A percentile compares a stretch with the other conserved stretches of the same genome.
phyloP scores from a whole-genome alignment of 306 rosid genomes.

The Cajanus cajan region DNA sequence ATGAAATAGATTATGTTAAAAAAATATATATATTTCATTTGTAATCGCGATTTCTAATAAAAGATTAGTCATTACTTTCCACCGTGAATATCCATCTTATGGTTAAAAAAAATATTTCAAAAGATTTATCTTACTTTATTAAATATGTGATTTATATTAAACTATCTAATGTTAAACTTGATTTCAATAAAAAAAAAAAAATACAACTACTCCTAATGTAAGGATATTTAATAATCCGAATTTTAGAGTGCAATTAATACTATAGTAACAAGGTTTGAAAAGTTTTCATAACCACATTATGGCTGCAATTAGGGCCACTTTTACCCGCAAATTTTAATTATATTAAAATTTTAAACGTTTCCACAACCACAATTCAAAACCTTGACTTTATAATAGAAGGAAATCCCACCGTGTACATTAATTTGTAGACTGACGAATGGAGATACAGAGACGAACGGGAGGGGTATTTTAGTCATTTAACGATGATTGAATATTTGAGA shows the following conservation, averaged over 20 bases:
- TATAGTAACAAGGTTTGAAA: not conserved
- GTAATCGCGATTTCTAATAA: too few relatives aligned
- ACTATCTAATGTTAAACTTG: too few relatives aligned
- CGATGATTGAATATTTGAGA: slow-evolving; percentile 24
- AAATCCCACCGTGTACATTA: not conserved
- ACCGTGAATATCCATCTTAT: too few relatives aligned
- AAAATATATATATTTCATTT: too few relatives aligned
- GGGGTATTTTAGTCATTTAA: not conserved
- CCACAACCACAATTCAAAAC: not conserved
- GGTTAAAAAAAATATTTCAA: too few relatives aligned
- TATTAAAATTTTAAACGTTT: not conserved
- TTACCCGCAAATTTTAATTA: not conserved
- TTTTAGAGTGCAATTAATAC: not conserved
- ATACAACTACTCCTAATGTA: too few relatives aligned
- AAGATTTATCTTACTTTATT: too few relatives aligned
- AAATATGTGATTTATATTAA: too few relatives aligned
- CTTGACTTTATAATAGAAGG: not conserved
- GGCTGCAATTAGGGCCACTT: not conserved
- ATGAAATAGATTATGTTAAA: too few relatives aligned
- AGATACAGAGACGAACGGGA: not conserved
- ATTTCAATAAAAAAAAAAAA: too few relatives aligned
- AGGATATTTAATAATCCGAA: too few relatives aligned
- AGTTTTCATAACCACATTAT: not conserved
- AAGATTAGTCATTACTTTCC: too few relatives aligned
- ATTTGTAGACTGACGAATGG: not conserved